Percentiles rank a stretch among this genome's conserved stretches.
These are phyloP conservation scores for Coemansia pectinata DNA, from an alignment of 192 early-diverging fungal genomes.

Conservation along the genomic window DNA sequence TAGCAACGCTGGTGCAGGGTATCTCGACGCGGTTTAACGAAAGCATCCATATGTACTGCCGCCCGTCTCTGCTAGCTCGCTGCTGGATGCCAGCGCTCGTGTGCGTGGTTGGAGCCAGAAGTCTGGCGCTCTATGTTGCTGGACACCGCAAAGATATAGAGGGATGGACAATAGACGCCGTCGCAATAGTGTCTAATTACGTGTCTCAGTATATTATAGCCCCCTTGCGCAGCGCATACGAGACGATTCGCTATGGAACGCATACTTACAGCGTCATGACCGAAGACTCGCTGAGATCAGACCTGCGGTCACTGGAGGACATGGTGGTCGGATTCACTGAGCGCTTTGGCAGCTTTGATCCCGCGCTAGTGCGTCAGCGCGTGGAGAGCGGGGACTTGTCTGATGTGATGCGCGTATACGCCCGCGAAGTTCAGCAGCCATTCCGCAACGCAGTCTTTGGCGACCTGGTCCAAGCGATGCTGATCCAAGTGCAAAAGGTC, in stretches of 20 bases:
- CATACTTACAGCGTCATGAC: slow-evolving; percentile 74
- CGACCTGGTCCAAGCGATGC: slow-evolving; percentile 67
- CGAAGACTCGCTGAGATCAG: slow-evolving; percentile 72
- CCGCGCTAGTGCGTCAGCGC: slow-evolving; percentile 55
- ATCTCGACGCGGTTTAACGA: slow-evolving; percentile 20
- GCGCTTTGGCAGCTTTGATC: slow-evolving; percentile 57
- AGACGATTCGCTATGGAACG: slow-evolving; percentile 81
- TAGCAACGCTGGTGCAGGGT: slow-evolving; percentile 11
- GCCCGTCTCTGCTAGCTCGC: slow-evolving; percentile 56
- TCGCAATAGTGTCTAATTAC: slow-evolving; percentile 65
- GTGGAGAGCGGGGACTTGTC: slow-evolving; percentile 80
- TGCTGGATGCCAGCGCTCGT: slow-evolving; percentile 69
- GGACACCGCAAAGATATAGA: slow-evolving; percentile 58
- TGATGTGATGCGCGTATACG: slow-evolving; percentile 75
- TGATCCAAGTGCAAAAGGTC: slow-evolving; percentile 90
- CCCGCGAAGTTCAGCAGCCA: slow-evolving; percentile 65
- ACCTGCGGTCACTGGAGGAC: slow-evolving; percentile 82
- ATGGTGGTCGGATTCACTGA: slow-evolving; percentile 86
- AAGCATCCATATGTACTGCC: slow-evolving; percentile 37
- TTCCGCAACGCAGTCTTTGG: slow-evolving; percentile 59
- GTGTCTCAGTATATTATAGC: slow-evolving; percentile 75
- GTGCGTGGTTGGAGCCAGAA: slow-evolving; percentile 48
- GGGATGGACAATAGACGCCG: slow-evolving; percentile 52
- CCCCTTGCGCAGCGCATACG: slow-evolving; percentile 70
- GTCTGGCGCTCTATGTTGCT: slow-evolving; percentile 51